These are phyloP conservation scores for Dalbergia cochinchinensis DNA, from an alignment of 306 rosid genomes.

Conservation along the genomic window DNA sequence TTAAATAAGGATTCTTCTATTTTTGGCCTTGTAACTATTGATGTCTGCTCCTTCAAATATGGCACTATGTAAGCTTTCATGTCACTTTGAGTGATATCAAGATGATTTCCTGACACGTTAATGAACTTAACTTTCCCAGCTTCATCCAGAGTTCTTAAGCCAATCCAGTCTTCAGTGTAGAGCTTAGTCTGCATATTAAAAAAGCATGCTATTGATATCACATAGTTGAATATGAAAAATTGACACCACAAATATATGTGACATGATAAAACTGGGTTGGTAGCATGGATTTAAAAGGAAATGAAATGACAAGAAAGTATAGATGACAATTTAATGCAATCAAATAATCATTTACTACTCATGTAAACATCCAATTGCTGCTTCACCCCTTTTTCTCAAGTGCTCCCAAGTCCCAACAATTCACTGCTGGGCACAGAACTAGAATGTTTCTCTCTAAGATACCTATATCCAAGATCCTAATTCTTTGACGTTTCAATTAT, in stretches of 20 bases:
- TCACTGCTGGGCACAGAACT: neutral
- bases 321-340: constrained; percentile 5
- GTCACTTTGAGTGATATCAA: constrained; percentile 45
- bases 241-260: neutral
- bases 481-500: too few species aligned
- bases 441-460: neutral
- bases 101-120: constrained; percentile 53
- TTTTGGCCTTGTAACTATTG: constrained; percentile 40
- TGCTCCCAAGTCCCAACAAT: neutral
- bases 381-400: neutral
- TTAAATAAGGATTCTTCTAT: constrained; percentile 25
- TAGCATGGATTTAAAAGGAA: neutral
- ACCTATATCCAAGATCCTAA: too few species aligned
- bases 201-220: constrained; percentile 23
- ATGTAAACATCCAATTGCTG: neutral
- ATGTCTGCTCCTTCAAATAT: constrained; percentile 48
- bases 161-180: constrained; percentile 61
- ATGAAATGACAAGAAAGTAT: neutral
- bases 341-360: neutral
- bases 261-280: neutral
- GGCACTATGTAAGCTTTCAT: constrained; percentile 50
- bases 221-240: constrained; percentile 2
- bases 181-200: constrained; percentile 53
- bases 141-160: constrained; percentile 55
- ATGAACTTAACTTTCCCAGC: constrained; percentile 64